Conservation (phyloP, 2,329 filamentous ascomycete species). For the Ophiostoma populinum region DNA sequence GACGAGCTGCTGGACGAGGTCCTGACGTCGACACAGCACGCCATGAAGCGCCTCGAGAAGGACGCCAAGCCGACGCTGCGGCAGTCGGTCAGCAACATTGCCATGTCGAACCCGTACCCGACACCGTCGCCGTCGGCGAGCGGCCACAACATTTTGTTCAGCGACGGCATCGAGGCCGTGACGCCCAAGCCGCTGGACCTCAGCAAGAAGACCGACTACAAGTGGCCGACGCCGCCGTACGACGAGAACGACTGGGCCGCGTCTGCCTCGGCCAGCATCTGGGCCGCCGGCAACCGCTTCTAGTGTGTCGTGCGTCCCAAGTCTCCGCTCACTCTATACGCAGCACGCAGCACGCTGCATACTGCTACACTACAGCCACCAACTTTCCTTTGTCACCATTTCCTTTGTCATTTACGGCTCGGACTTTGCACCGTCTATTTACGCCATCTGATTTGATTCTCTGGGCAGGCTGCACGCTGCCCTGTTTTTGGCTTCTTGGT, state of each 20-base stretch:
- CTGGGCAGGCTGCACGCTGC: no score
- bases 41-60: constrained; percentile 52
- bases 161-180: constrained; percentile 41
- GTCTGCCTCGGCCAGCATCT: constrained; percentile 65
- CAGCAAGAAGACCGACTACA: constrained; percentile 41
- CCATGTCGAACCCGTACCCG: constrained; percentile 43
- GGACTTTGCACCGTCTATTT: background rate
- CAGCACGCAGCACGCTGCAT: no score
- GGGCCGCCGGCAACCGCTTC: constrained; percentile 51
- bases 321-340: no score
- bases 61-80: constrained; percentile 32
- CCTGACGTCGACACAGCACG: constrained; percentile 58
- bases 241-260: constrained; percentile 87
- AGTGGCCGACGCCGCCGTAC: constrained; percentile 93
- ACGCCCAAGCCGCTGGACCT: constrained; percentile 58
- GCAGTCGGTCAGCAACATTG: constrained; percentile 48
- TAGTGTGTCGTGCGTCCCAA: constrained; percentile 17
- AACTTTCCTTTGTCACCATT: constrained; percentile 2
- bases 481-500: no score
- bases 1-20: constrained; percentile 90
- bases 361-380: no score
- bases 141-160: constrained; percentile 59
- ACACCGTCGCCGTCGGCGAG: constrained; percentile 66
- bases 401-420: constrained; percentile 2
- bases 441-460: no score